Evolutionary conservation across 1,284 basidiomycete genomes (phyloP), one percentile per base, ranked within the genome.

Genomic region (Apiotrichum sp.): DNA sequence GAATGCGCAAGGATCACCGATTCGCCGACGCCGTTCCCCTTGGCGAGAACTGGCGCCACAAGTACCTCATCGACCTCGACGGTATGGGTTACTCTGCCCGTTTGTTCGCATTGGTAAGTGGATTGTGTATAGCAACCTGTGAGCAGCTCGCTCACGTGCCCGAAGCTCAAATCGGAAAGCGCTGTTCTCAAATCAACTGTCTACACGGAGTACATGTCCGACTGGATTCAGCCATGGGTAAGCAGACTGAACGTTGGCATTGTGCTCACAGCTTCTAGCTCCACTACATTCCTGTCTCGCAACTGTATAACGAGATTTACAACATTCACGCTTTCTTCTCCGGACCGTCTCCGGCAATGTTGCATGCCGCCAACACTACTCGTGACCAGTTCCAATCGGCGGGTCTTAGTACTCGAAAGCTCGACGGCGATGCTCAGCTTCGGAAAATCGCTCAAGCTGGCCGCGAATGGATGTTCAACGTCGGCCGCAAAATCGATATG

Each of bases 71-170:
- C 60, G 93, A 96, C 74, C 74, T 96, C 53, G 93, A 96, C 70
- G 93, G 93, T 38, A 91, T 91, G 86, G 87, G 88, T n/a, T 96
- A 96, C 72, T 91, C 88, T 41, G 93, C 87, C 5, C 81, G 88
- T 47, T 89, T 95, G 71, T 84, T 93, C 78, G 84, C 88, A 66
- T 78, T 95, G 73, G 89, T 88, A 47, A 87, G 69, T 65, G 4
- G 9, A 6, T 13, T 8, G 8, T 38, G 39, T 33, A 10, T 6
- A 34, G 14, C 29, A 83, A 22, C 22, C 22, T 22, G 22, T 22
- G 22, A 22, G 22, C 22, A 22, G 22, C 22, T 8, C 32, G 31
- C 41, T 56, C 6, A 52, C 29, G 5, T 2, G 32, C 51, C 22
- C 22, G 22, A 35, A 72, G 74, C 69, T 75, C 52, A 75, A 75